Evolutionary conservation across 2,329 filamentous ascomycete species (phyloP).

Genomic region (Pseudogymnoascus sp.): DNA sequence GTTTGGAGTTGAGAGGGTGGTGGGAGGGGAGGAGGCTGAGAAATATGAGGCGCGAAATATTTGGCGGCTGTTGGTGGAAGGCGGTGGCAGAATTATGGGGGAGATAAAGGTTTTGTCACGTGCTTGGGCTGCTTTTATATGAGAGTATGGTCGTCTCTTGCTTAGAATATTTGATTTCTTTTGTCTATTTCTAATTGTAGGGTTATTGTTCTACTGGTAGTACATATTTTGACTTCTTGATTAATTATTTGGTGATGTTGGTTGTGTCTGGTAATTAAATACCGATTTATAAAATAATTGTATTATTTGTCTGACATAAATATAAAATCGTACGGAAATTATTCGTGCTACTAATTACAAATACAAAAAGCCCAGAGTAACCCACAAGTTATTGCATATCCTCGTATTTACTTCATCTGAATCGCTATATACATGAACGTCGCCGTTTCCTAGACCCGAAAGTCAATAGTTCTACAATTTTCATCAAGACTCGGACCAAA

Average conservation of each 20-base stretch:
- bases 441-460: neutral
- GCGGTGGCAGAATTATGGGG: slow-evolving; percentile 7
- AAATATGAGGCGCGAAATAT: neutral
- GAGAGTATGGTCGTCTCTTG: neutral
- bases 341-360: neutral
- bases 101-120: neutral
- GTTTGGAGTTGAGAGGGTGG: neutral
- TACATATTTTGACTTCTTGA: neutral
- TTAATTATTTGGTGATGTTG: neutral
- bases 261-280: neutral
- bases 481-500: neutral
- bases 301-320: neutral
- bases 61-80: neutral
- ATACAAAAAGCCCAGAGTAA: neutral
- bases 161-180: neutral
- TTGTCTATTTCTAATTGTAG: neutral
- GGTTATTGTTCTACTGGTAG: neutral
- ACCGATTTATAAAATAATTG: neutral
- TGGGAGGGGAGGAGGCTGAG: neutral
- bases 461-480: neutral
- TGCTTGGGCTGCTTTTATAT: neutral
- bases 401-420: neutral
- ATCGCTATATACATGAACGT: neutral
- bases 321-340: neutral
- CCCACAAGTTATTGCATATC: neutral